Base-by-base conservation (phyloP, 2,329 filamentous ascomycete species). In the Aspergillus sp. region DNA sequence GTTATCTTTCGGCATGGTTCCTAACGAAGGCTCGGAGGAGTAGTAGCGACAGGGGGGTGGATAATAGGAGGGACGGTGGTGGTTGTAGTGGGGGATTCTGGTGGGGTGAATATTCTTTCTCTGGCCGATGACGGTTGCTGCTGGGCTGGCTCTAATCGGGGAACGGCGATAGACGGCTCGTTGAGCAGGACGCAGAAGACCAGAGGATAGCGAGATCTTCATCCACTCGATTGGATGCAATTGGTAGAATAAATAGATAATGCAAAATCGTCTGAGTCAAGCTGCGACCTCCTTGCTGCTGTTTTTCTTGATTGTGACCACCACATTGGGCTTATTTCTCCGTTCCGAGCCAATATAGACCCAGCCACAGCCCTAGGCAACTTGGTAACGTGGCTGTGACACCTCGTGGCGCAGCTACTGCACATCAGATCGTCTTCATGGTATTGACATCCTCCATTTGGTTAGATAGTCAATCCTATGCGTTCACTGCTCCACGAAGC, bases 161-260 rank as follows among this genome's bases (percentile, higher is more conserved):
- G 19, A 19, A 27, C 7, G 17, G 37, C 17, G 15, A 12, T 10
- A 51, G 56, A 65, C 53, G 53, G 64, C 55, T 63, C 58, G 60
- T 60, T 53, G 60, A 53, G 54, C 52, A 49, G 58, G 58, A 59
- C 58, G 58, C 45, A 57, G 47, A 49, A 58, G 53, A 45, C 52
- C 52, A 53, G 58, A 43, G 38, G 38, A 41, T 19, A 49, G 42
- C 49, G 55, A 45, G 53, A 48, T 56, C 60, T 57, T 60, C 65
- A 67, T 67, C 57, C 59, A 66, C 25, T 30, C 25, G 25, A 30
- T 12, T 12, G 25, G 25, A 55, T 48, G 51, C 48, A 47, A 49
- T 45, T 49, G 44, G 47, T 46, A 47, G 50, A 51, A 33, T 39
- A 30, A 12, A 12, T 30, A 30, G 9, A 30, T 30, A 37, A n/a